Evolutionary conservation across 805 yeast species (phyloP).

Genomic region (Nakazawaea anatomiae): DNA sequence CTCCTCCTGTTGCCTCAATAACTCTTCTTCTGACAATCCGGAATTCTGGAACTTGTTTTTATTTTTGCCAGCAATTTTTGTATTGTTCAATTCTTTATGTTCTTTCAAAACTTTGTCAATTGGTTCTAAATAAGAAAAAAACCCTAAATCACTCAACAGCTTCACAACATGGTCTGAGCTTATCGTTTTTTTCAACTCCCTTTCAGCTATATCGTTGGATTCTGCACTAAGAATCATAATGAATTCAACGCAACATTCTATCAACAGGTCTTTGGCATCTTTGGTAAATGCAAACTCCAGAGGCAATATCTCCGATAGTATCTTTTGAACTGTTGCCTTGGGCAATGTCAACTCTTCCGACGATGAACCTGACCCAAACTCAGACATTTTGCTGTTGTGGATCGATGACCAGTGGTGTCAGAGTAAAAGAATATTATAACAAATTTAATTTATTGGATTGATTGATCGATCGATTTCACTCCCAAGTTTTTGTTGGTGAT

Average conservation of each 20-base stretch:
- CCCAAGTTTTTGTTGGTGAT: too few relatives aligned
- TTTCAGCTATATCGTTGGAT: conserved; percentile 93
- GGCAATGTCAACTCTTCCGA: conserved; percentile 30
- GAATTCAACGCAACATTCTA: conserved; percentile 94
- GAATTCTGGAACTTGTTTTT: conserved; percentile 90
- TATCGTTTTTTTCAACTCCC: conserved; percentile 92
- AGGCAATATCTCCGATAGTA: conserved; percentile 85
- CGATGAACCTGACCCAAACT: conserved; percentile 2
- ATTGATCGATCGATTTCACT: too few relatives aligned
- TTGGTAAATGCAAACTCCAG: conserved; percentile 83
- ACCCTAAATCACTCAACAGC: conserved; percentile 84
- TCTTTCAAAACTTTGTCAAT: conserved; percentile 75
- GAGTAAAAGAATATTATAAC: too few relatives aligned
- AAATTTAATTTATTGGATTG: too few relatives aligned
- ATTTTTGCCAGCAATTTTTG: conserved; percentile 84
- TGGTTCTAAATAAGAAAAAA: conserved; percentile 75
- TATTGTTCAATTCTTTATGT: conserved; percentile 65
- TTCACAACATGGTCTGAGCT: conserved; percentile 94
- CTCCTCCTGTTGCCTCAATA: conserved; percentile 88
- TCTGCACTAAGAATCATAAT: conserved; percentile 92
- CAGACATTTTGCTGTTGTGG: background rate
- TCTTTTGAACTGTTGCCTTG: conserved; percentile 90
- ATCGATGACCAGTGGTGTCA: too few relatives aligned
- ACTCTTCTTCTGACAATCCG: conserved; percentile 88
- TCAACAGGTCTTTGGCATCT: conserved; percentile 91